Evolutionary conservation across 768 basidiomycete species (phyloP).

Genomic region (Xerocomellus intermedius): DNA sequence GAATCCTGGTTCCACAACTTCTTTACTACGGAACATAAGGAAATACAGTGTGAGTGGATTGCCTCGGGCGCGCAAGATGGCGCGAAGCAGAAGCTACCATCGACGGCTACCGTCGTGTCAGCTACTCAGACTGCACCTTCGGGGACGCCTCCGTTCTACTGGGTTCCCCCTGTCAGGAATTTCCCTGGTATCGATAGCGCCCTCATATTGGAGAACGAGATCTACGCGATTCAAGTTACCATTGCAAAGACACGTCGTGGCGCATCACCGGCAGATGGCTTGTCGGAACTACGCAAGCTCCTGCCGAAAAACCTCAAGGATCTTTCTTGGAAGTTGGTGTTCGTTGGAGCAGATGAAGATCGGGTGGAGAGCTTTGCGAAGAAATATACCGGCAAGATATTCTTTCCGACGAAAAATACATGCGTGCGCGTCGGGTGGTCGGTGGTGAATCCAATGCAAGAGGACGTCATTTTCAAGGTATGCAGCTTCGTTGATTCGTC

Average conservation of each 20-base stretch:
- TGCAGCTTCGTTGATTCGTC: too few species aligned
- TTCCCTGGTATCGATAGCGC: neutral
- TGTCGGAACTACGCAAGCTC: neutral
- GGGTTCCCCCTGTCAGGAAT: neutral
- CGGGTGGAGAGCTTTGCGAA: neutral
- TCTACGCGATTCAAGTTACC: neutral
- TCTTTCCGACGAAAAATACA: too few species aligned
- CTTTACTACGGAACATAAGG: too few species aligned
- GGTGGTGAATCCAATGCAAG: too few species aligned
- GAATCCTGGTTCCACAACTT: too few species aligned
- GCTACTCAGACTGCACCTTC: neutral
- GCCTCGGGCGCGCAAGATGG: too few species aligned
- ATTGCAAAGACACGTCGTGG: too few species aligned
- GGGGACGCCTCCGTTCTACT: neutral
- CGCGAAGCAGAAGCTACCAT: too few species aligned
- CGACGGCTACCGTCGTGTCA: neutral
- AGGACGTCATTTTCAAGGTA: too few species aligned
- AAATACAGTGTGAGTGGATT: too few species aligned
- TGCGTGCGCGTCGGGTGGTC: too few species aligned
- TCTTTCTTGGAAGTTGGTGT: neutral
- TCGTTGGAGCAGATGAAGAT: neutral
- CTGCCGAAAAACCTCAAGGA: neutral
- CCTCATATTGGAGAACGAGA: neutral
- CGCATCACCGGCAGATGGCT: too few species aligned
- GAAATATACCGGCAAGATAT: neutral